A percentile compares a stretch with the other conserved stretches of the same genome.
phyloP scores from a whole-genome alignment of 164 flowering plant genomes.

The Vitis rupestris region DNA sequence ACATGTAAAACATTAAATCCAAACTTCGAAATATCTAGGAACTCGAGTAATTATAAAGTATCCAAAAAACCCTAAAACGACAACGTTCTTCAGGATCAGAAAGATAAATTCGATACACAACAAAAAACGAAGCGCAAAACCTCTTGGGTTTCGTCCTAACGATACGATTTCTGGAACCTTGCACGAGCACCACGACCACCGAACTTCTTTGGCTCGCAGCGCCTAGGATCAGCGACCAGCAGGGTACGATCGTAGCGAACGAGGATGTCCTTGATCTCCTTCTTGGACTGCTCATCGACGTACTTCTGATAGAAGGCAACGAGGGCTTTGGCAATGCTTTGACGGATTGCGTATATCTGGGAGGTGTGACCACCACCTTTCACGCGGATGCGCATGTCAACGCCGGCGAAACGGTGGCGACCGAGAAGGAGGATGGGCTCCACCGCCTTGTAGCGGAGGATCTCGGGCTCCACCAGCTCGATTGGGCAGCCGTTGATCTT shows the following conservation, averaged over 20 bases:
- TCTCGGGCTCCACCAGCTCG: slow-evolving; percentile 74
- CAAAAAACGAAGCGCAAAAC: too few relatives aligned
- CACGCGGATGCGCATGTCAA: slow-evolving; percentile 79
- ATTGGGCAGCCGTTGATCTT: slow-evolving; percentile 83
- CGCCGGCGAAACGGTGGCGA: slow-evolving; percentile 64
- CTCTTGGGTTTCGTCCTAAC: slow-evolving; percentile 25
- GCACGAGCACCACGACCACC: slow-evolving; percentile 89
- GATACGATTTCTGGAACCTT: slow-evolving; percentile 83
- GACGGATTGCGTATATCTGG: slow-evolving; percentile 80
- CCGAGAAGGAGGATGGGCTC: slow-evolving; percentile 80
- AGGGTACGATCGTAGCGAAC: slow-evolving; percentile 71
- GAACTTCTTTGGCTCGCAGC: slow-evolving; percentile 90
- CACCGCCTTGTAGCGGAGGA: slow-evolving; percentile 71
- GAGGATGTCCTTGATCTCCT: slow-evolving; percentile 77
- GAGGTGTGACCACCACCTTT: slow-evolving; percentile 80
- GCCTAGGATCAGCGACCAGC: slow-evolving; percentile 77
- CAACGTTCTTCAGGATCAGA: too few relatives aligned
- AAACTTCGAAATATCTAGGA: too few relatives aligned
- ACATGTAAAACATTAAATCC: too few relatives aligned
- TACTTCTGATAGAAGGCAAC: slow-evolving; percentile 80
- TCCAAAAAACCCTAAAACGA: too few relatives aligned
- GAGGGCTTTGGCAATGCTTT: slow-evolving; percentile 79
- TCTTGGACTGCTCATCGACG: slow-evolving; percentile 78
- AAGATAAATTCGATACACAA: too few relatives aligned
- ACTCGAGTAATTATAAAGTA: too few relatives aligned